Evolutionary conservation across 2,329 filamentous ascomycete genomes (phyloP), one percentile per base, ranked within the genome.

Genomic region (Fusarium poae): DNA sequence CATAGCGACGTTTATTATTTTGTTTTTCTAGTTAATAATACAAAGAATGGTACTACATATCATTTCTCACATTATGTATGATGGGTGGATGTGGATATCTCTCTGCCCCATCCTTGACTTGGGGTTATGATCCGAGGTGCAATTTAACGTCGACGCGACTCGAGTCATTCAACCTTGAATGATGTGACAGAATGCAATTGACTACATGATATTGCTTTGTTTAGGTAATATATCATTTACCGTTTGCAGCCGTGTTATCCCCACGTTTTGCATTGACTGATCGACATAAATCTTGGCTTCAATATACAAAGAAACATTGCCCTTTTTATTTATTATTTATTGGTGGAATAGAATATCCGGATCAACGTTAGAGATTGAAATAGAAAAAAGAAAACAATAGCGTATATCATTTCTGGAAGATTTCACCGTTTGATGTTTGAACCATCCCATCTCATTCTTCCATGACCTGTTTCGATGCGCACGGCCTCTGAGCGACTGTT

Each of bases 401-500:
- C 7, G n/a, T 39, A 13, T 39, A 20, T 45, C 18, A 4, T 15
- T 45, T 45, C 15, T 30, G n/a, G 43, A 21, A 45, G 30, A 32
- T 12, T 9, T 8, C 12, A 29, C n/a, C 18, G 18, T 30, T 20
- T 16, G 4, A 29, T 20, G 35, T 29, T 45, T 30, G 43, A 5
- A 8, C 43, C n/a, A 30, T 21, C 21, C 30, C 43, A 45, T 45
- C 27, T 45, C 43, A 4, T 6, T 20, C 57, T 43, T 48, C 49
- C n/a, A 16, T 37, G 39, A 6, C 35, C 16, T 16, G 55, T 68
- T 66, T 69, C 56, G n/a, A 55, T 12, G 35, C 37, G 54, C 66
- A 67, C 37, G 64, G 57, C 46, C 60, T 32, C 27, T 27, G 15
- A 13, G 25, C 62, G 32, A 27, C 46, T 20, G 66, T 69, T 67